These are phyloP conservation scores for Microcyclospora pomicola DNA, from an alignment of 2,329 filamentous ascomycete species.

Conservation along the genomic window DNA sequence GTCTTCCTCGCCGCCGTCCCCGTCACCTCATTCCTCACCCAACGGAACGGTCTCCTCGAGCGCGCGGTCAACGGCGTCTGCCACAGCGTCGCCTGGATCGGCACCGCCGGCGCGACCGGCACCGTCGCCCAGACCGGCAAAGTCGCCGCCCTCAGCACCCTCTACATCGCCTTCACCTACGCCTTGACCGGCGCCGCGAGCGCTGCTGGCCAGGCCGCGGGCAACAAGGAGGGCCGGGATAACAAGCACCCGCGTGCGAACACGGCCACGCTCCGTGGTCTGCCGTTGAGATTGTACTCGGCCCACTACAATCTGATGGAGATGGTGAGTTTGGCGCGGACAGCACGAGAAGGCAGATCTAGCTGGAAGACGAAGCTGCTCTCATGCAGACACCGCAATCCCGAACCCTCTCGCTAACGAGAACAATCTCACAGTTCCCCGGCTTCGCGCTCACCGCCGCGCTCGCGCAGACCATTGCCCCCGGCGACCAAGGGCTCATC, in stretches of 20 bases:
- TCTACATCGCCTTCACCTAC: slow-evolving; percentile 18
- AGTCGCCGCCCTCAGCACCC: slow-evolving; percentile 16
- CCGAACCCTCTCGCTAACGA: not conserved
- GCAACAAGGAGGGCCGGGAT: slow-evolving; percentile 13
- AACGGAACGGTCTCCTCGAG: slow-evolving; percentile 14
- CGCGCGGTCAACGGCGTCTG: slow-evolving; percentile 15
- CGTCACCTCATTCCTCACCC: slow-evolving; percentile 16
- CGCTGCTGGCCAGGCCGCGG: slow-evolving; percentile 14
- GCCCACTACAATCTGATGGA: slow-evolving; percentile 17
- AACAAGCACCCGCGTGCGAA: slow-evolving; percentile 15
- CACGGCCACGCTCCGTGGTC: slow-evolving; percentile 10
- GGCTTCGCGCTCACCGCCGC: slow-evolving; percentile 16
- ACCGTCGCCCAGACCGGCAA: slow-evolving; percentile 12
- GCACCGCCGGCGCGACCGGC: slow-evolving; percentile 9
- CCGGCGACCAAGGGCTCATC: slow-evolving; percentile 15
- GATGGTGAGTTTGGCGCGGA: slow-evolving; percentile 2
- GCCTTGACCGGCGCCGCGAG: slow-evolving; percentile 14
- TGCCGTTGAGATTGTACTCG: slow-evolving; percentile 15
- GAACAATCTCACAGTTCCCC: slow-evolving; percentile 8
- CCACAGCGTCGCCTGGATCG: slow-evolving; percentile 12
- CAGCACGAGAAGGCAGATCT: too few relatives aligned
- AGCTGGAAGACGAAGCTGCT: too few relatives aligned
- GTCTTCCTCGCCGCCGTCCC: slow-evolving; percentile 19
- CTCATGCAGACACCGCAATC: too few relatives aligned
- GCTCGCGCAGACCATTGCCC: slow-evolving; percentile 17